Percentiles rank a stretch among this genome's conserved stretches.
phyloP scores from a whole-genome alignment of 2,329 filamentous ascomycete genomes.

The Beauveria bassiana region DNA sequence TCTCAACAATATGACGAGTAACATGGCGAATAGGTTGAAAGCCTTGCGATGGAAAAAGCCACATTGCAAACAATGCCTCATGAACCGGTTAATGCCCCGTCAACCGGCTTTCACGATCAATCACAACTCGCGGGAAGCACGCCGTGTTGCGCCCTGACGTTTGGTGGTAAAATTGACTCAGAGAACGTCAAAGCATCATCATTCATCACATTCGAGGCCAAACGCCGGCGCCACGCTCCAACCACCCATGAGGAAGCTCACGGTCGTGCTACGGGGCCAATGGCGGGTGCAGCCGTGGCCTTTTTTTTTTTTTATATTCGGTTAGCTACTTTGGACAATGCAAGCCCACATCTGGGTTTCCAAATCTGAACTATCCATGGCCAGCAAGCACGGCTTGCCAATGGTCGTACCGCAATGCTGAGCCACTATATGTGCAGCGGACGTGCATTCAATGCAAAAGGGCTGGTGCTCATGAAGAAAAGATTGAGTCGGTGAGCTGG shows the following conservation, averaged over 20 bases:
- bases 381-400: neutral
- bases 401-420: neutral
- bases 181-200: neutral
- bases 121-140: neutral
- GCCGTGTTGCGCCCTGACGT: neutral
- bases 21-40: neutral
- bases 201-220: neutral
- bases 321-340: neutral
- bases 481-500: neutral
- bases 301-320: too few species aligned
- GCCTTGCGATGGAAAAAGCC: too few species aligned
- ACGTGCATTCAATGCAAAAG: constrained; percentile 7
- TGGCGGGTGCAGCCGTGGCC: too few species aligned
- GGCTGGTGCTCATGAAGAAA: neutral
- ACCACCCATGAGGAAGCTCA: neutral
- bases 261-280: neutral
- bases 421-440: neutral
- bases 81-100: too few species aligned
- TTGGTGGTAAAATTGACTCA: neutral
- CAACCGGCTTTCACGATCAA: too few species aligned
- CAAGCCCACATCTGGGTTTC: neutral
- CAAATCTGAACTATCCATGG: too few species aligned
- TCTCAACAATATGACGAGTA: neutral
- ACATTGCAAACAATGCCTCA: neutral
- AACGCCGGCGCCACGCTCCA: too few species aligned